Evolutionary conservation across 2,329 filamentous ascomycete species (phyloP), one percentile per base, ranked within the genome.

Genomic region (Orbilia ellipsospora): DNA sequence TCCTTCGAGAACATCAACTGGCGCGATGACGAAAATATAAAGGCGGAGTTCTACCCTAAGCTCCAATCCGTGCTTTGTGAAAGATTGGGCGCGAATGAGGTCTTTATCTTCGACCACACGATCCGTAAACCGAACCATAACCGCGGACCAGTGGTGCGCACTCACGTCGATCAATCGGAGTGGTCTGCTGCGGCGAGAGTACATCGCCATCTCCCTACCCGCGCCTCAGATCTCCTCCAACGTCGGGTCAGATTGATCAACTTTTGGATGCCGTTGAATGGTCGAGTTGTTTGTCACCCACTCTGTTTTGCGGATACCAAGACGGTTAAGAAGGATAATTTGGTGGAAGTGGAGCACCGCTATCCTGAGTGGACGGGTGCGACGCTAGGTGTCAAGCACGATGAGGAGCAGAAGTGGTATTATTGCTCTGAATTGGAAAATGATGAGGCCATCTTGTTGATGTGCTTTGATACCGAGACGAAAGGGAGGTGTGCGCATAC

Each of bases 391-490:
- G 90, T 96, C 57, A 83, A 83, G 74, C 85, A 88, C 76, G 87
- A 89, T 61, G 82, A 85, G 0, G 81, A 72, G 0, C 92, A 94
- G 82, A 84, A 87, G 81, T 96, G 92, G 91, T 88, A 90, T 80
- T 96, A 94, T 80, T 88, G 91, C 83, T 91, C 88, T 66, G 92
- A 91, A 1, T 93, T 95, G 90, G 88, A 84, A 12, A 87, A 89
- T 2, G 85, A 88, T 70, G 92, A 94, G 83, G 83, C 90, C n/a
- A 79, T 94, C 66, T 81, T 94, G 80, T 84, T 95, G 26, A 90
- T 94, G 85, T 94, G 92, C 82, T 92, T 89, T 78, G 92, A 94
- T 82, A 91, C 86, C 78, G 63, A 4, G 45, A 20, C 74, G 66
- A 31, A 59, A 18, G 57, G 59, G 23, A 26, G 73, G 75, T 26